Conservation (phyloP, 208 protist species). For the Acanthamoeba divionensis region DNA sequence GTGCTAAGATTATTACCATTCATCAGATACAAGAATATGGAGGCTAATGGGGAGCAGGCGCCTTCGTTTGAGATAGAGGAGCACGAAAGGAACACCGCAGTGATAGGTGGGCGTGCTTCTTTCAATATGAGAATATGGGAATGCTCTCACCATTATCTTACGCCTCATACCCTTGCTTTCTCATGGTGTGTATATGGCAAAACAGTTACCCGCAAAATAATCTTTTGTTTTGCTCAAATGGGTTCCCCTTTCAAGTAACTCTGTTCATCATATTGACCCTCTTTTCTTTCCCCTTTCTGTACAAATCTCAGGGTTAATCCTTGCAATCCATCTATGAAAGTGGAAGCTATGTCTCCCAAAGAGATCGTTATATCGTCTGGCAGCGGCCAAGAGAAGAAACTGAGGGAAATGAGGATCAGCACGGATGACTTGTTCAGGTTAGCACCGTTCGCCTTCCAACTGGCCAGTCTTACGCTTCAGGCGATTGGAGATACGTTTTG, state of each 20-base stretch:
- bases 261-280: too few relatives aligned
- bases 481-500: too few relatives aligned
- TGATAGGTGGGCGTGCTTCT: not conserved
- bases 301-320: too few relatives aligned
- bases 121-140: not conserved
- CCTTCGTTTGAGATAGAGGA: not conserved
- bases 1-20: too few relatives aligned
- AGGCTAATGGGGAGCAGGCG: not conserved
- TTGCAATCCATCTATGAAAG: not conserved
- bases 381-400: not conserved
- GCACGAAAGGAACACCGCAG: not conserved
- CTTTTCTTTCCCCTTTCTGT: too few relatives aligned
- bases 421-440: not conserved
- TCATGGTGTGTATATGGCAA: too few relatives aligned
- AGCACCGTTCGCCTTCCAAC: too few relatives aligned
- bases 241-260: too few relatives aligned
- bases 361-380: not conserved
- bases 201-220: too few relatives aligned
- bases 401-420: not conserved
- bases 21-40: slow-evolving; percentile 17
- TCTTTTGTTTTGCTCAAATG: too few relatives aligned
- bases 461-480: too few relatives aligned
- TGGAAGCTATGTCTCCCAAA: not conserved
- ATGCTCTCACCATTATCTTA: not conserved
- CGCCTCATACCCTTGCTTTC: not conserved